Conservation (phyloP, 108 stramenopile genomes). For the Schizochytrium sp. region DNA sequence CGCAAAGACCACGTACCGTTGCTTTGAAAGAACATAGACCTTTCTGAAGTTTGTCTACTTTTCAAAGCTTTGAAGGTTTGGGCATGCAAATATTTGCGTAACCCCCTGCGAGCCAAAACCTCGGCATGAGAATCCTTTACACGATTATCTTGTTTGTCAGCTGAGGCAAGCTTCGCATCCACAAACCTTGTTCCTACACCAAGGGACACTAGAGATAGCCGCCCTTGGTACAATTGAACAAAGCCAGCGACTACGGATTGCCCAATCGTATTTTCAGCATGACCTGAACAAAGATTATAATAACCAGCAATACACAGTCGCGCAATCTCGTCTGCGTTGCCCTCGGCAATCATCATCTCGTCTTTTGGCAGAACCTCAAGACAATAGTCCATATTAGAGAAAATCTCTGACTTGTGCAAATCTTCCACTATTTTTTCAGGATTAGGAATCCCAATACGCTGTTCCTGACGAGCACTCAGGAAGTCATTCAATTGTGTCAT, state of each 20-base stretch:
- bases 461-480: not conserved
- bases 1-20: not conserved
- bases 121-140: conserved; percentile 58
- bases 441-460: not conserved
- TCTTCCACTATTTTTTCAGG: not conserved
- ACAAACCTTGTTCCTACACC: conserved; percentile 52
- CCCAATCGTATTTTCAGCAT: not conserved
- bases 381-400: not conserved
- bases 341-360: not conserved
- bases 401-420: not conserved
- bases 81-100: not conserved
- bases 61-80: not conserved
- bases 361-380: not conserved
- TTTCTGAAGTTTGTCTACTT: not conserved
- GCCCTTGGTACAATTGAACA: not conserved
- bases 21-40: not conserved
- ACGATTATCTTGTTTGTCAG: not conserved
- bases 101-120: not conserved
- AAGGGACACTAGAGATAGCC: not conserved
- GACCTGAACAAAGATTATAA: not conserved
- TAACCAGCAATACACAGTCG: not conserved
- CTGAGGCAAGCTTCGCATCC: not conserved
- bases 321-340: not conserved
- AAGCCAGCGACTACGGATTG: conserved; percentile 5
- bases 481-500: not conserved